Evolutionary conservation across 23 red algal genomes (phyloP).

Genomic region (Agarophyton chilense): DNA sequence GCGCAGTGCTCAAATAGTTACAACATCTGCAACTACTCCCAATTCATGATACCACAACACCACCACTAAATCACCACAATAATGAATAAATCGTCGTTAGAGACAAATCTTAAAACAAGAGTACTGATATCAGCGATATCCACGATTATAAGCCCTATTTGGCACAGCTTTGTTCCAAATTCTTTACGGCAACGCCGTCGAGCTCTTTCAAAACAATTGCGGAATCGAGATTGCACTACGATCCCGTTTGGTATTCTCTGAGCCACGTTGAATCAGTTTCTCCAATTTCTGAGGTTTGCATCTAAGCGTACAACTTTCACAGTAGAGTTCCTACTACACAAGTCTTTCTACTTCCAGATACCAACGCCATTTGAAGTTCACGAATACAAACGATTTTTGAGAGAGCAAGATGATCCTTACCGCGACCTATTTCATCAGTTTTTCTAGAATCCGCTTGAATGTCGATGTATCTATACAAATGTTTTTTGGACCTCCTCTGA

Average conservation of each 20-base stretch:
- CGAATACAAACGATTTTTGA: conserved; percentile 64
- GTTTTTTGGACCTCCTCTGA: neutral
- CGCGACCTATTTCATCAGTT: neutral
- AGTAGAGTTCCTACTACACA: conserved; percentile 64
- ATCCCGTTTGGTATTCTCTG: conserved; percentile 59
- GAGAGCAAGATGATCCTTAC: conserved; percentile 21
- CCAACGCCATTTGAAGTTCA: conserved; percentile 65
- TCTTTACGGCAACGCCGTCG: conserved; percentile 38
- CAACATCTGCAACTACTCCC: neutral
- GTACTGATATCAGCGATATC: neutral
- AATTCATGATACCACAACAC: conserved; percentile 56
- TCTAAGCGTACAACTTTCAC: conserved; percentile 63
- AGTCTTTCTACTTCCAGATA: conserved; percentile 54
- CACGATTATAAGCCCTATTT: conserved; percentile 37
- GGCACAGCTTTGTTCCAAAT: conserved; percentile 38
- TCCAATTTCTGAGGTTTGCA: conserved; percentile 3
- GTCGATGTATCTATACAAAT: neutral
- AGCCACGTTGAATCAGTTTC: conserved; percentile 54
- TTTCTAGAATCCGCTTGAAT: neutral
- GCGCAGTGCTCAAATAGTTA: conserved; percentile 14
- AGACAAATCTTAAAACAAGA: neutral
- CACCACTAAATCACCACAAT: conserved; percentile 35
- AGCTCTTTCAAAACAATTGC: conserved; percentile 49
- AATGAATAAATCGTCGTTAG: neutral
- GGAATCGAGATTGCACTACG: conserved; percentile 35